These are phyloP conservation scores for Sistotremastrum niveocremeum DNA, from an alignment of 768 basidiomycete species.

Conservation along the genomic window DNA sequence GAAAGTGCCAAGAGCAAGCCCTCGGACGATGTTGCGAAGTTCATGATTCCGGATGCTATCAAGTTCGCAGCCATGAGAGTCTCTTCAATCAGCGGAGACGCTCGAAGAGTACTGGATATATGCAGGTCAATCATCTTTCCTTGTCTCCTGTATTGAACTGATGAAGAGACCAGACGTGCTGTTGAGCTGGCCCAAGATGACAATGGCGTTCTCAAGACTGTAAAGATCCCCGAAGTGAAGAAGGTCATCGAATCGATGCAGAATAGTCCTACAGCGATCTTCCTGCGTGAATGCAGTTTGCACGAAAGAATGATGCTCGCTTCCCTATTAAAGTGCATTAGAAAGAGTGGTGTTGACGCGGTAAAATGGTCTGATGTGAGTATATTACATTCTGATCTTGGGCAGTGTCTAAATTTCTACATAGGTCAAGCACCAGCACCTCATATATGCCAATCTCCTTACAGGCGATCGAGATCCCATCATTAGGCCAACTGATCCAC, in stretches of 20 bases:
- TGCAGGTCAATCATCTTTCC: slow-evolving; percentile 46
- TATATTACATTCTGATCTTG: slow-evolving; percentile 4
- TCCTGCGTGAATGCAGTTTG: slow-evolving; percentile 66
- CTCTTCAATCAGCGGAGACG: slow-evolving; percentile 82
- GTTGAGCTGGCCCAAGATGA: slow-evolving; percentile 60
- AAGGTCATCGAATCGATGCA: slow-evolving; percentile 78
- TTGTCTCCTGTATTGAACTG: neutral
- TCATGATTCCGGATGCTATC: slow-evolving; percentile 54
- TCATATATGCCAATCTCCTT: slow-evolving; percentile 53
- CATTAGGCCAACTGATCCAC: slow-evolving; percentile 42
- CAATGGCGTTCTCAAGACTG: slow-evolving; percentile 26
- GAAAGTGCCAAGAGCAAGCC: slow-evolving; percentile 37
- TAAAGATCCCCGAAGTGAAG: slow-evolving; percentile 57
- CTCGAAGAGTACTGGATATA: slow-evolving; percentile 82
- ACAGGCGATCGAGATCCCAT: slow-evolving; percentile 42
- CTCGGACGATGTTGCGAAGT: slow-evolving; percentile 28
- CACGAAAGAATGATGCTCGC: slow-evolving; percentile 85
- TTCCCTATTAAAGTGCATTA: slow-evolving; percentile 67
- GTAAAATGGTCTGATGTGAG: slow-evolving; percentile 73
- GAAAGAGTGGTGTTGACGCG: slow-evolving; percentile 76
- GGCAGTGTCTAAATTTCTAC: neutral
- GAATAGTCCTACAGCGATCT: slow-evolving; percentile 80
- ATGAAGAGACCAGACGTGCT: slow-evolving; percentile 39
- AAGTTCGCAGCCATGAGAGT: slow-evolving; percentile 75
- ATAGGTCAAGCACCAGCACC: slow-evolving; percentile 66